Base-by-base conservation (phyloP, 148 eudicot species). In the Amaranthus palmeri region DNA sequence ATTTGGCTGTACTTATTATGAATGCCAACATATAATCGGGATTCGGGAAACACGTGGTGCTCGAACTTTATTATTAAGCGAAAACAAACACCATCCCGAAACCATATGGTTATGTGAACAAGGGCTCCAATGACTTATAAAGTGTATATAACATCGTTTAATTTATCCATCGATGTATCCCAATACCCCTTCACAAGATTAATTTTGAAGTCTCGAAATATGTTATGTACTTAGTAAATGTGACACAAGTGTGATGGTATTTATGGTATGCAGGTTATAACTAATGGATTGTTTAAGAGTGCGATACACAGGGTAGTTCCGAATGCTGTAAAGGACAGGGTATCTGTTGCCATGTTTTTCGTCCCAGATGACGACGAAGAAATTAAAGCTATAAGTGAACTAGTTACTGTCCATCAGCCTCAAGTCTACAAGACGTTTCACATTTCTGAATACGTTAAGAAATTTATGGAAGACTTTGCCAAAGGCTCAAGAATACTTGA, bases 261-360 rank as follows among this genome's bases (percentile, higher is more conserved):
- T 14, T 68, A 8, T 15, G 42, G n/a, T 53, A n/a, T 41, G 49
- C 67, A 72, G 86, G 82, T 76, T 48, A 70, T 82, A 74, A 77
- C 78, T 6, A 85, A 82, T 49, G 83, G 85, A 11, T 60, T 77
- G 36, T 82, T 82, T 59, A 81, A 83, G 76, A 85, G 86, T 72
- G 83, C 78, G 6, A 10, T 76, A 63, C 88, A 85, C 70, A 76
- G 85, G 68, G 86, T 81, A 52, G 62, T 62, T 44, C 59, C 82
- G 5, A 85, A 81, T 67, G 49, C 72, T 0, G 61, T 15, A 8
- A 63, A 69, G 6, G 83, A 81, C 48, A 81, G 84, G 68, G 65
- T 79, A 8, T 67, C 88, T 0, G 40, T 76, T 61, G 84, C 76
- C 0, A 65, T 74, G 15, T 80, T 79, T 51, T 73, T 66, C 45